A percentile compares a stretch with the other conserved stretches of the same genome.
Evolutionary conservation across 768 basidiomycete species (phyloP).

Genomic region (Trichaptum fuscoviolaceum): DNA sequence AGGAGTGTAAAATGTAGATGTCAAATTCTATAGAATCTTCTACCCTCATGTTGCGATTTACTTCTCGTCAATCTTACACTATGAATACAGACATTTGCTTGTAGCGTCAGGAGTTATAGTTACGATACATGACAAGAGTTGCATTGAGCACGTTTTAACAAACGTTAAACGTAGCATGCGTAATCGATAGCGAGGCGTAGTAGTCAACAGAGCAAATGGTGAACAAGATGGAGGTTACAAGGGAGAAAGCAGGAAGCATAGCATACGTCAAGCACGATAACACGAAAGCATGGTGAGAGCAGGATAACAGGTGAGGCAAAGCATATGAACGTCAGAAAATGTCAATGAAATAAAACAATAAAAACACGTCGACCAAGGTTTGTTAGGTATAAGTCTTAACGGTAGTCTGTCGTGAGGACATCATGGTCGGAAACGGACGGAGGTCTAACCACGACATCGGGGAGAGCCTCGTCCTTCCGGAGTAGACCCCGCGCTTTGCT

Average conservation of each 20-base stretch:
- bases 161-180: neutral
- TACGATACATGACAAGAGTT: neutral
- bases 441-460: conserved; percentile 56
- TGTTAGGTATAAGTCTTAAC: conserved; percentile 20
- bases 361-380: conserved; percentile 15
- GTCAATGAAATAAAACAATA: conserved; percentile 10
- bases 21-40: neutral
- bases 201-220: neutral
- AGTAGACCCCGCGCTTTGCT: conserved; percentile 54
- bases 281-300: conserved; percentile 6
- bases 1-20: conserved; percentile 22
- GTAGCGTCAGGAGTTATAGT: neutral
- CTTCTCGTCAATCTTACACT: neutral
- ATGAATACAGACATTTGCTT: neutral
- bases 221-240: conserved; percentile 1
- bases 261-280: conserved; percentile 13
- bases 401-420: conserved; percentile 40
- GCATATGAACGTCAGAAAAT: conserved; percentile 6
- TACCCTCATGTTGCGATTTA: neutral
- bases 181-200: neutral
- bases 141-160: neutral
- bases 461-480: conserved; percentile 50
- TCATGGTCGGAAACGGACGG: conserved; percentile 47
- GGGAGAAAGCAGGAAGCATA: conserved; percentile 6
- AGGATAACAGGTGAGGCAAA: conserved; percentile 10